phyloP scores from a whole-genome alignment of 1,139 yeast genomes.

The Sporopachydermia cereana region DNA sequence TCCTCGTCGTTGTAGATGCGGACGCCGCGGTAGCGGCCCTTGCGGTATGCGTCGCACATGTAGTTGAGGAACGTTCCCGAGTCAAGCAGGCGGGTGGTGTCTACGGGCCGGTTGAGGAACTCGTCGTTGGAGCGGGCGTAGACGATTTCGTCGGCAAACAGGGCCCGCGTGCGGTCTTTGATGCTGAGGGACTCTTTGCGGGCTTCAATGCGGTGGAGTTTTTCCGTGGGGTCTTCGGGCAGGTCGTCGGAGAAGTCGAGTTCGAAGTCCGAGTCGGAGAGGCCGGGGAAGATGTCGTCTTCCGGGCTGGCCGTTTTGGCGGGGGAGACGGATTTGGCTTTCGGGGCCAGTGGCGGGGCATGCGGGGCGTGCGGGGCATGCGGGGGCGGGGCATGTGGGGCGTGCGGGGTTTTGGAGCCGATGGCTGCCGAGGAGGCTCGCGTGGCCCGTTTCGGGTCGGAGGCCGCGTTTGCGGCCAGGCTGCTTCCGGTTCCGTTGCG shows the following conservation, averaged over 20 bases:
- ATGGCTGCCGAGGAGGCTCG: not conserved
- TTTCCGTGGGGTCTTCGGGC: not conserved
- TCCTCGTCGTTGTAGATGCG: slow-evolving; percentile 1
- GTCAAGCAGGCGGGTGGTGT: slow-evolving; percentile 1
- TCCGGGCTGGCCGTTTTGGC: not conserved
- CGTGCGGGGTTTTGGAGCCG: too few relatives aligned
- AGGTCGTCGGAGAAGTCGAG: not conserved
- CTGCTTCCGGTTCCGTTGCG: too few relatives aligned
- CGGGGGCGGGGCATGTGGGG: not conserved
- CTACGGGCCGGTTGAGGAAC: not conserved
- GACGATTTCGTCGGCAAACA: not conserved
- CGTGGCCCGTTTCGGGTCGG: not conserved
- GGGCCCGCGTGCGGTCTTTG: not conserved
- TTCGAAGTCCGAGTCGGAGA: slow-evolving; percentile 2
- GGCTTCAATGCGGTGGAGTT: slow-evolving; percentile 1
- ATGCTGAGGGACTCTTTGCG: not conserved
- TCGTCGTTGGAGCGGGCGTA: not conserved
- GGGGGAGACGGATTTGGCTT: slow-evolving; percentile 2
- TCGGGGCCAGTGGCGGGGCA: not conserved
- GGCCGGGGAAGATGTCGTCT: not conserved
- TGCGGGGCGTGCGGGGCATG: not conserved
- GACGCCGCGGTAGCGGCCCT: not conserved
- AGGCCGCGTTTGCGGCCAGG: not conserved
- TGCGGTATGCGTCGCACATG: slow-evolving; percentile 3
- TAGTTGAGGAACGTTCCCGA: slow-evolving; percentile 3